These are phyloP conservation scores for Euptelea pleiosperma DNA, from an alignment of 164 flowering plant species.

Conservation along the genomic window DNA sequence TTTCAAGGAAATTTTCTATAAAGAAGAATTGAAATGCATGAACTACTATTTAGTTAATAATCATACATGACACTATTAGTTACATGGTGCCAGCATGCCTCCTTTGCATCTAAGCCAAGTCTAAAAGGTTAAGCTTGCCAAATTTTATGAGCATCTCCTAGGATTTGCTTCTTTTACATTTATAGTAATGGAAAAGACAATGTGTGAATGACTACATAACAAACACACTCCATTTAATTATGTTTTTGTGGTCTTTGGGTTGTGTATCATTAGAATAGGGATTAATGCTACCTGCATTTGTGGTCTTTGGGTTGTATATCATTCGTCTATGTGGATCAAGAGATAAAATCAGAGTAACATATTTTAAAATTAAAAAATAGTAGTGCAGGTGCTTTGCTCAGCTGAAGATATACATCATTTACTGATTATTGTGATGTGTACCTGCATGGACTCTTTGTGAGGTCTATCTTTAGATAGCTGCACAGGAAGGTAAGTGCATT, in stretches of 20 bases:
- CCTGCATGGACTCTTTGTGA: conserved; percentile 17
- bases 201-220: conserved; percentile 31
- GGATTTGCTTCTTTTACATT: conserved; percentile 24
- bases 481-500: background rate
- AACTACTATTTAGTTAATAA: too few species aligned
- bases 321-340: conserved; percentile 41
- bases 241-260: background rate
- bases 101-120: conserved; percentile 34
- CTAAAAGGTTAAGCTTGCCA: conserved; percentile 35
- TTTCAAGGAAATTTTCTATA: too few species aligned
- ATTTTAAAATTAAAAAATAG: background rate
- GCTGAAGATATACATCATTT: background rate
- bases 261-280: too few species aligned
- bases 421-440: conserved; percentile 3
- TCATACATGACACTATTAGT: too few species aligned
- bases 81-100: conserved; percentile 15
- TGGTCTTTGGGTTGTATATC: too few species aligned
- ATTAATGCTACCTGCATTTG: conserved; percentile 24
- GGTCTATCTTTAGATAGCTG: conserved; percentile 16
- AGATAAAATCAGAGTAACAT: background rate
- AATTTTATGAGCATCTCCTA: conserved; percentile 29
- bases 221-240: conserved; percentile 4
- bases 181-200: conserved; percentile 31
- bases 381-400: background rate
- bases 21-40: too few species aligned